Evolutionary conservation across 371 early-diverging fungal species (phyloP).

Genomic region (Nematocida sp.): DNA sequence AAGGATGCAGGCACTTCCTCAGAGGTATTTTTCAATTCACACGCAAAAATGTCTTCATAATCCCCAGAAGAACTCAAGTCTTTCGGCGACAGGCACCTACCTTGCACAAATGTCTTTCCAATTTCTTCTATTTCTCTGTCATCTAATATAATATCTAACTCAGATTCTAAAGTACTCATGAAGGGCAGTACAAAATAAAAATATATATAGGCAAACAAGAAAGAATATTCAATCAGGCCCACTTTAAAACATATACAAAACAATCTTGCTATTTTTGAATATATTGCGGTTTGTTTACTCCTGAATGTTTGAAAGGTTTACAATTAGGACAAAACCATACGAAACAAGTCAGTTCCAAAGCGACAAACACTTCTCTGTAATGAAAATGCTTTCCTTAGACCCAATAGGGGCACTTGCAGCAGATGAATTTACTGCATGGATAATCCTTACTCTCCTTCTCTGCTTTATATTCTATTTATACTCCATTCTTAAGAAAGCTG

Average conservation of each 20-base stretch:
- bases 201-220: conserved; percentile 37
- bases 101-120: conserved; percentile 21
- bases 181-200: conserved; percentile 52
- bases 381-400: conserved; percentile 39
- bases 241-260: conserved; percentile 22
- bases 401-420: conserved; percentile 8
- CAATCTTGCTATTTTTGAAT: conserved; percentile 10
- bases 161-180: conserved; percentile 48
- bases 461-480: conserved; percentile 17
- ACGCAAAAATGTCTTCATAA: background rate
- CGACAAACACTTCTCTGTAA: conserved; percentile 22
- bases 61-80: background rate
- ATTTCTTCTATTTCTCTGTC: conserved; percentile 43
- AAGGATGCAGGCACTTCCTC: background rate
- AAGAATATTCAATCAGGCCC: background rate
- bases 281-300: conserved; percentile 34
- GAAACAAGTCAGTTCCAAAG: conserved; percentile 8
- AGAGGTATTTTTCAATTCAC: background rate
- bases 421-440: conserved; percentile 34
- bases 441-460: conserved; percentile 10
- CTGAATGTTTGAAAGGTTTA: conserved; percentile 49
- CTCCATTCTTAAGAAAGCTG: background rate
- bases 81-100: background rate
- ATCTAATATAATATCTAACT: conserved; percentile 34
- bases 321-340: conserved; percentile 21